Percentiles rank a stretch among this genome's conserved stretches.
Conservation (phyloP, 2,329 filamentous ascomycete genomes). For the Dactylellina leptospora region DNA sequence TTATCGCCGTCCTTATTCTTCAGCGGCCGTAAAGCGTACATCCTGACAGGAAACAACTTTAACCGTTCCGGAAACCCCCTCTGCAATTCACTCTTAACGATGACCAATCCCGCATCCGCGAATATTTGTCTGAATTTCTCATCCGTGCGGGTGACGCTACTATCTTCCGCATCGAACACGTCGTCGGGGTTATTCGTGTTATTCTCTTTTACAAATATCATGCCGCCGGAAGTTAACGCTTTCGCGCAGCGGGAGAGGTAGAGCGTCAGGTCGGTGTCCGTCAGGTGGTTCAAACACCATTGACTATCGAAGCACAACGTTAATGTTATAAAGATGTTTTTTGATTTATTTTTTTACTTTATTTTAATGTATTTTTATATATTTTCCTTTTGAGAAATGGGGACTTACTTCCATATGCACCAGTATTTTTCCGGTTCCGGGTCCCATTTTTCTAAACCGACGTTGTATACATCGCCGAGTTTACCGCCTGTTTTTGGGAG, state of each 20-base stretch:
- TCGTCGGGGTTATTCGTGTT: conserved; percentile 58
- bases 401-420: conserved; percentile 66
- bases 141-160: conserved; percentile 79
- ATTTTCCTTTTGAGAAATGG: too few species aligned
- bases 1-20: not conserved
- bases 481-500: conserved; percentile 62
- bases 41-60: conserved; percentile 75
- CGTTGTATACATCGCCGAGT: conserved; percentile 73
- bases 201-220: conserved; percentile 85
- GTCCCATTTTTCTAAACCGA: conserved; percentile 78
- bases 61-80: conserved; percentile 72
- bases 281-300: conserved; percentile 87
- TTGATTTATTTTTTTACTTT: not conserved
- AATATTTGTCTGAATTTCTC: conserved; percentile 76
- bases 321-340: not conserved
- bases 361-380: not conserved
- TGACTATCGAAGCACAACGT: conserved; percentile 63
- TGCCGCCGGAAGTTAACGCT: conserved; percentile 61
- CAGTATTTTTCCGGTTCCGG: conserved; percentile 69
- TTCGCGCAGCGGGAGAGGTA: conserved; percentile 72
- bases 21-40: conserved; percentile 75
- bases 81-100: conserved; percentile 78
- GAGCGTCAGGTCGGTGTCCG: conserved; percentile 73
- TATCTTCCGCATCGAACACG: conserved; percentile 66
- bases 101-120: conserved; percentile 70